phyloP scores from a whole-genome alignment of 768 basidiomycete genomes.

The Leccinum broughii region DNA sequence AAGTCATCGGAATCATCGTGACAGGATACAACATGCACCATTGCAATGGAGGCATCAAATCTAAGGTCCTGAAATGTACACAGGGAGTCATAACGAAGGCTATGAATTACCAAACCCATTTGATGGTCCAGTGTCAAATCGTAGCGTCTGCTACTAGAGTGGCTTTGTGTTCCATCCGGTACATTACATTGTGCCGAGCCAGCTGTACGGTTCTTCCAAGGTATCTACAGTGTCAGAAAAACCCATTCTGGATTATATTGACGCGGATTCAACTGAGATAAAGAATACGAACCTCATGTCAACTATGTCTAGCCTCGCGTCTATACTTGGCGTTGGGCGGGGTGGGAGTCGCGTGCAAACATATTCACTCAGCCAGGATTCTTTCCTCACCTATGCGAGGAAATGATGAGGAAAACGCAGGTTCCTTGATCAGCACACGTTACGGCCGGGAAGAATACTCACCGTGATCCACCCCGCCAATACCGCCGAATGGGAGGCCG shows the following conservation, averaged over 20 bases:
- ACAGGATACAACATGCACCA: not conserved
- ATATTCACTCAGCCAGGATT: constrained; percentile 18
- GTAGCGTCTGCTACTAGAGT: not conserved
- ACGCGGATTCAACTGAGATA: not conserved
- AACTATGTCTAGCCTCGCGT: constrained; percentile 5
- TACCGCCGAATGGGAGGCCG: constrained; percentile 74
- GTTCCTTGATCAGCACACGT: not conserved
- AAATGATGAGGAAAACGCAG: not conserved
- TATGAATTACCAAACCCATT: no score
- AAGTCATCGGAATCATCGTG: no score
- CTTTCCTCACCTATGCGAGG: constrained; percentile 25
- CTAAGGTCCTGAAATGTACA: not conserved
- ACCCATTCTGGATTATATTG: not conserved
- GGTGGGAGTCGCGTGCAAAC: constrained; percentile 22
- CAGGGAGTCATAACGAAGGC: not conserved
- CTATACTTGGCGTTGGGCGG: constrained; percentile 17
- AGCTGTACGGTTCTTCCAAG: not conserved
- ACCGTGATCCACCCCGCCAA: no score
- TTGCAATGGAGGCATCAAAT: not conserved
- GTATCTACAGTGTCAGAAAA: not conserved
- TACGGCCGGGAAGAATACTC: no score
- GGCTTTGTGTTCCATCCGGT: no score
- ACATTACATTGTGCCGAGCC: not conserved
- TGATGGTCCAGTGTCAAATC: not conserved
- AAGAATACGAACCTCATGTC: not conserved